Conservation (phyloP, 2,329 filamentous ascomycete species). For the Helminthosporium solani region DNA sequence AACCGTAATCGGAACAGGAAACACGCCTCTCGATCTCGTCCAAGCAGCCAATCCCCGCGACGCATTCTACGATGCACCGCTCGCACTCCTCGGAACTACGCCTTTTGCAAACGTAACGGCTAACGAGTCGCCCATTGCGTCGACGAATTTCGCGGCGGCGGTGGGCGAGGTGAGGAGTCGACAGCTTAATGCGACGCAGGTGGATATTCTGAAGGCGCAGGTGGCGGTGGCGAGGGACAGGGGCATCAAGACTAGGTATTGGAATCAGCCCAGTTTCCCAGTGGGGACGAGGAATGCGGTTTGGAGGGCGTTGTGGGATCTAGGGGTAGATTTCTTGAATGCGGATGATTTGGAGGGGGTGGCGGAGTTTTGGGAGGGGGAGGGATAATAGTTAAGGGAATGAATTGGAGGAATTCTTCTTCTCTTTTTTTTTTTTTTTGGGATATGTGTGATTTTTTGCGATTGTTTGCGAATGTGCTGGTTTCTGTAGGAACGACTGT, state of each 20-base stretch:
- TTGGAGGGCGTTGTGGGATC: constrained; percentile 58
- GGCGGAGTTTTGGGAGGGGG: constrained; percentile 45
- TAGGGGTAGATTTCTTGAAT: constrained; percentile 63
- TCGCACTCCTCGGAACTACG: constrained; percentile 47
- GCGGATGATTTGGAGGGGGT: constrained; percentile 61
- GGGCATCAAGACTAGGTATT: constrained; percentile 63
- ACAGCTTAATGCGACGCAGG: constrained; percentile 50
- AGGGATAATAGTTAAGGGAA: constrained; percentile 14
- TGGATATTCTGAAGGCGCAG: constrained; percentile 54
- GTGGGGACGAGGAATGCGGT: constrained; percentile 51
- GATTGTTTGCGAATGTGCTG: no score
- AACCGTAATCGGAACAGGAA: constrained; percentile 64
- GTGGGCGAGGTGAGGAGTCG: constrained; percentile 43
- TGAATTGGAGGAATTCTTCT: no score
- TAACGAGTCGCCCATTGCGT: constrained; percentile 56
- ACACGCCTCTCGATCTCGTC: constrained; percentile 47
- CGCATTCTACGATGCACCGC: constrained; percentile 63
- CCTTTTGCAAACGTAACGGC: constrained; percentile 51
- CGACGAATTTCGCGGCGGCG: constrained; percentile 50
- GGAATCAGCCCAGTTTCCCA: constrained; percentile 60
- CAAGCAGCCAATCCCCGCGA: constrained; percentile 39
- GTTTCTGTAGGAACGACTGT: no score
- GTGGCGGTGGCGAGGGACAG: constrained; percentile 55
- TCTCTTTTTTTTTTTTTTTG: no score
- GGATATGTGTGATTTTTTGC: no score